Percentiles rank a stretch among this genome's conserved stretches.
phyloP scores from a whole-genome alignment of 1,139 yeast genomes.

The Yueomyces sp. region DNA sequence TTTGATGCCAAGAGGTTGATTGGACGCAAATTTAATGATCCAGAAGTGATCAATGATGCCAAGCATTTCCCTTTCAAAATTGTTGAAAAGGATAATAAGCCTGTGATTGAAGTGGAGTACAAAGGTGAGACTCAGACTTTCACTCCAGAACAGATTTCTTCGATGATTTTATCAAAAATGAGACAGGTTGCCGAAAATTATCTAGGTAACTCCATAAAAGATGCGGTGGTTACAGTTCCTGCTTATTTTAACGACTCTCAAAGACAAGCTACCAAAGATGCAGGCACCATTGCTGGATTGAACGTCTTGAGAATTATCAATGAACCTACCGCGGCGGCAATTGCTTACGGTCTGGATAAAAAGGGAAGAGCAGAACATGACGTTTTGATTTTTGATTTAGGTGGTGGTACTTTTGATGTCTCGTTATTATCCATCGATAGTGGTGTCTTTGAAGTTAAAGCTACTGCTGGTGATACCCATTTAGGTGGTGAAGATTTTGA shows the following conservation, averaged over 20 bases:
- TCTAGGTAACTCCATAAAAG: conserved; percentile 51
- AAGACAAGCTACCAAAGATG: conserved; percentile 97
- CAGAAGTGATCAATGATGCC: conserved; percentile 43
- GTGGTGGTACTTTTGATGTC: conserved; percentile 99
- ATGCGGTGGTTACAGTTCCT: conserved; percentile 78
- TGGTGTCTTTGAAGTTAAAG: conserved; percentile 93
- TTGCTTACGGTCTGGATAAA: conserved; percentile 92
- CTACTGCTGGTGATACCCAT: conserved; percentile 98
- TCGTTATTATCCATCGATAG: conserved; percentile 85
- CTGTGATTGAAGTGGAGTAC: conserved; percentile 48
- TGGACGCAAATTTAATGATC: conserved; percentile 50
- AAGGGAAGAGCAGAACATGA: conserved; percentile 71
- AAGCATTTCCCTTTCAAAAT: conserved; percentile 57
- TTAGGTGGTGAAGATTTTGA: conserved; percentile 95
- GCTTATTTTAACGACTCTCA: conserved; percentile 98
- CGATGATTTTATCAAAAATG: conserved; percentile 56
- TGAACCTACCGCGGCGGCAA: conserved; percentile 98
- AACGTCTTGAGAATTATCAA: conserved; percentile 89
- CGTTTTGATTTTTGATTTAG: conserved; percentile 85
- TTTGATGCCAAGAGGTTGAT: conserved; percentile 60
- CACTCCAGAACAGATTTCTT: conserved; percentile 56
- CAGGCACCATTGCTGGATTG: conserved; percentile 93
- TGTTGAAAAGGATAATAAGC: conserved; percentile 45
- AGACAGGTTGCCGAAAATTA: conserved; percentile 55
- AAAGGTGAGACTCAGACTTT: conserved; percentile 54